Evolutionary conservation across 2,329 filamentous ascomycete genomes (phyloP).

Genomic region (Ceratocystis cubensis): DNA sequence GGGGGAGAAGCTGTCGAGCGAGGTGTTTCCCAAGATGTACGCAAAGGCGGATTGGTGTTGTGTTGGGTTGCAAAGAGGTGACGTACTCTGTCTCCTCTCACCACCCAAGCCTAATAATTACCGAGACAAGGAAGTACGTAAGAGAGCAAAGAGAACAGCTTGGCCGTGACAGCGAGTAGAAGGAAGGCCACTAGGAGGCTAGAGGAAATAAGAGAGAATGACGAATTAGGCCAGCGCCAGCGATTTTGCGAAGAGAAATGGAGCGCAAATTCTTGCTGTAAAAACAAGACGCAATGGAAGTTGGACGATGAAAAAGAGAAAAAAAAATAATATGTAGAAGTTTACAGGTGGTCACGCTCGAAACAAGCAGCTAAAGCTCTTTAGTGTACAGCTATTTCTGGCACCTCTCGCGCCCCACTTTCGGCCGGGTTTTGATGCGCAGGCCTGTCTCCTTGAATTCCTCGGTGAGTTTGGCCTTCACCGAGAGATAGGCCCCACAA

Average conservation of each 20-base stretch:
- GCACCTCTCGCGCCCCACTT: not conserved
- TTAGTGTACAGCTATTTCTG: not conserved
- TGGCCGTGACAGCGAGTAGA: not conserved
- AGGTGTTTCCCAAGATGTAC: not conserved
- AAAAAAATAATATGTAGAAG: not conserved
- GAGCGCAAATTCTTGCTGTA: no score
- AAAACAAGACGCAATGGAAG: no score
- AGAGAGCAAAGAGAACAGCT: conserved; percentile 13
- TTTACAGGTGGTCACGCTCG: not conserved
- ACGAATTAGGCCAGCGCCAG: not conserved
- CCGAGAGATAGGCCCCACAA: conserved; percentile 17
- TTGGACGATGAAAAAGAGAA: no score
- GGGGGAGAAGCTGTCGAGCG: not conserved
- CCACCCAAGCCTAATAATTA: not conserved
- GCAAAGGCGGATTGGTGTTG: not conserved
- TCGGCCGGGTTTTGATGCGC: not conserved
- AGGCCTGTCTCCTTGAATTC: not conserved
- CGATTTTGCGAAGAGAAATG: no score
- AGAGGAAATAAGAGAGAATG: not conserved
- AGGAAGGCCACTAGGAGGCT: not conserved
- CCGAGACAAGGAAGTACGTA: not conserved
- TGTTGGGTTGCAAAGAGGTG: conserved; percentile 2
- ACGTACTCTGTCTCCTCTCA: conserved; percentile 6
- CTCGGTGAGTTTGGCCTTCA: conserved; percentile 2
- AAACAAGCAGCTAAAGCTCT: not conserved